Conservation (phyloP, 2,329 filamentous ascomycete species). For the Aschersonia sp. region DNA sequence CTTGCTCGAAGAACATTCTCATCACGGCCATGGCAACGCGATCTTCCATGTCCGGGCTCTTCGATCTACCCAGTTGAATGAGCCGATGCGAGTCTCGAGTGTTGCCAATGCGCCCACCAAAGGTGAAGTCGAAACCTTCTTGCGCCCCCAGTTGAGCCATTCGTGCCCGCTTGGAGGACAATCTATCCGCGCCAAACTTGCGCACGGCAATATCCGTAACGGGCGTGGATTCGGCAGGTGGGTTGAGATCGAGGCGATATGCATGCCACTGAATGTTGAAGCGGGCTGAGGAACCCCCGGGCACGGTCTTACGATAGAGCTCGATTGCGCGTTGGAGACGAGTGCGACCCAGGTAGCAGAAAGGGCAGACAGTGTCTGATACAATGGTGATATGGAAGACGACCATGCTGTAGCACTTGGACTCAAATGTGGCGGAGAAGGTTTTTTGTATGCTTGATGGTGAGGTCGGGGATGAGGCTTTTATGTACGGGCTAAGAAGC, state of each 20-base stretch:
- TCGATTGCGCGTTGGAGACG: slow-evolving; percentile 60
- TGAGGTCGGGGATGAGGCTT: neutral
- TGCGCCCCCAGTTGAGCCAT: slow-evolving; percentile 42
- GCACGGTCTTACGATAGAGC: slow-evolving; percentile 47
- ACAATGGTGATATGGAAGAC: slow-evolving; percentile 65
- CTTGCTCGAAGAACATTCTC: slow-evolving; percentile 49
- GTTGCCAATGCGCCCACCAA: slow-evolving; percentile 57
- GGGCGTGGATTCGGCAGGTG: slow-evolving; percentile 25
- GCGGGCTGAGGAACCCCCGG: slow-evolving; percentile 43
- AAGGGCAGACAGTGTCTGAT: slow-evolving; percentile 70
- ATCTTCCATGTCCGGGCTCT: slow-evolving; percentile 32
- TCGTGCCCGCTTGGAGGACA: slow-evolving; percentile 40
- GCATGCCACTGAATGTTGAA: slow-evolving; percentile 65
- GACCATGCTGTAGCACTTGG: slow-evolving; percentile 36
- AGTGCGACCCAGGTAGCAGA: slow-evolving; percentile 69
- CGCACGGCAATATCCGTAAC: slow-evolving; percentile 36
- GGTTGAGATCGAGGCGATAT: slow-evolving; percentile 58
- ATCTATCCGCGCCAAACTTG: slow-evolving; percentile 53
- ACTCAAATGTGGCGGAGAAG: no score
- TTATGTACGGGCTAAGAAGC: neutral
- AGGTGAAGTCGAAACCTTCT: slow-evolving; percentile 62
- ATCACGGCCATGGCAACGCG: slow-evolving; percentile 49
- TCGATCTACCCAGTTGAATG: slow-evolving; percentile 50
- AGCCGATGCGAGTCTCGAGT: slow-evolving; percentile 70
- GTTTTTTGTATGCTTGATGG: neutral